These are phyloP conservation scores for Paramecium biaurelia DNA, from an alignment of 73 alveolate genomes.

Conservation along the genomic window DNA sequence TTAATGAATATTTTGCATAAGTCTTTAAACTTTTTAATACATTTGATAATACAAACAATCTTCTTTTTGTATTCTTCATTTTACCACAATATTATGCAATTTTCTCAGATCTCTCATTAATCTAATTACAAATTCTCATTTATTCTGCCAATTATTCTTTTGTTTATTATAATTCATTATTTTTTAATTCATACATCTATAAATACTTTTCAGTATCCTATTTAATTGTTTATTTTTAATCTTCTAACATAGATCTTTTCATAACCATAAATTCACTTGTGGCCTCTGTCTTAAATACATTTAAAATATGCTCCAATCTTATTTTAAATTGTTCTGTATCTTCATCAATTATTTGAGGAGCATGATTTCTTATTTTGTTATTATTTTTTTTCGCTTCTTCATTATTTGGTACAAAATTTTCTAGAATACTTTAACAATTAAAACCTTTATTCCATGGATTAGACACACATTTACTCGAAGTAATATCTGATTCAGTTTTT, in stretches of 20 bases:
- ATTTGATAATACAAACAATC: constrained; percentile 52
- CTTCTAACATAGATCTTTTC: constrained; percentile 89
- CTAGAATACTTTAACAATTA: not conserved
- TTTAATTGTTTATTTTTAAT: constrained; percentile 88
- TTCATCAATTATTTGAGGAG: constrained; percentile 90
- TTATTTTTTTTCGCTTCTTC: constrained; percentile 4
- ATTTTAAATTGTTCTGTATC: constrained; percentile 95
- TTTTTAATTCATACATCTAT: constrained; percentile 86
- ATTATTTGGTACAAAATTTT: not conserved
- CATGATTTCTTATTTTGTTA: constrained; percentile 62
- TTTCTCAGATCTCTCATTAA: constrained; percentile 66
- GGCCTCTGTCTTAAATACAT: constrained; percentile 92
- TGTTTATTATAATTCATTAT: constrained; percentile 88
- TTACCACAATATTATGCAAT: constrained; percentile 72
- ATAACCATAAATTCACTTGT: constrained; percentile 92
- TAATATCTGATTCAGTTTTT: not conserved
- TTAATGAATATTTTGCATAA: constrained; percentile 65
- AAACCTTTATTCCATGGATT: constrained; percentile 49
- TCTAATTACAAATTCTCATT: constrained; percentile 63
- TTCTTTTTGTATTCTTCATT: constrained; percentile 60
- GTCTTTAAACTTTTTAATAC: constrained; percentile 66
- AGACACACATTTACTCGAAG: not conserved
- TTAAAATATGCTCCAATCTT: constrained; percentile 86
- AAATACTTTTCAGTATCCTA: constrained; percentile 91
- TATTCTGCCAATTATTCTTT: constrained; percentile 89